Conservation (phyloP, 2,329 filamentous ascomycete species). For the Epichloe sp. region DNA sequence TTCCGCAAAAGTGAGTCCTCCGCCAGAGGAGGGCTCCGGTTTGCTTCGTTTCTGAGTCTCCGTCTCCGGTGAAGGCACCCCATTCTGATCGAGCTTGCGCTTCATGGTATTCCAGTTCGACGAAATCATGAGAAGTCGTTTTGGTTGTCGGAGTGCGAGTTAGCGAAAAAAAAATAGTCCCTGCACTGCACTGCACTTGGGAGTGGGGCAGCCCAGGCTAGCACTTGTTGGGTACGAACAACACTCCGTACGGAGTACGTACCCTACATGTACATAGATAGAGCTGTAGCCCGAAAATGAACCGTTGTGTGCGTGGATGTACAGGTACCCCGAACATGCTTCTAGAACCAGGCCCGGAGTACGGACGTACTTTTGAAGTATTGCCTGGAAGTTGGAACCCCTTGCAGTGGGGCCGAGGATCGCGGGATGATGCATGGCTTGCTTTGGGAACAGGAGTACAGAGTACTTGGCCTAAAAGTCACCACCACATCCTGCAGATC, state of each 20-base stretch:
- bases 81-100: slow-evolving; percentile 45
- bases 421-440: slow-evolving; percentile 3
- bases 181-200: no score
- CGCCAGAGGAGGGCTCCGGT: slow-evolving; percentile 19
- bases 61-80: slow-evolving; percentile 28
- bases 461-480: slow-evolving; percentile 2
- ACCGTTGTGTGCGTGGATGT: no score
- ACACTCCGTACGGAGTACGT: neutral
- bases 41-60: slow-evolving; percentile 10
- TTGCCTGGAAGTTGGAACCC: neutral
- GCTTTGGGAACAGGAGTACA: neutral
- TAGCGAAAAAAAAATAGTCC: neutral
- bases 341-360: no score
- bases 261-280: neutral
- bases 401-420: slow-evolving; percentile 2
- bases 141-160: neutral
- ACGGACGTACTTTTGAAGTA: no score
- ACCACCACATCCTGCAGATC: neutral
- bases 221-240: no score
- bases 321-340: no score
- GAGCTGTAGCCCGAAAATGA: neutral
- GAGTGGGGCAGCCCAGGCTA: neutral
- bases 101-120: slow-evolving; percentile 31
- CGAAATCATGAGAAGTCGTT: neutral
- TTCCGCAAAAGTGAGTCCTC: slow-evolving; percentile 51